Percentiles rank a stretch among this genome's conserved stretches.
phyloP scores from a whole-genome alignment of 2,329 filamentous ascomycete genomes.

The Blastomyces gilchristii region DNA sequence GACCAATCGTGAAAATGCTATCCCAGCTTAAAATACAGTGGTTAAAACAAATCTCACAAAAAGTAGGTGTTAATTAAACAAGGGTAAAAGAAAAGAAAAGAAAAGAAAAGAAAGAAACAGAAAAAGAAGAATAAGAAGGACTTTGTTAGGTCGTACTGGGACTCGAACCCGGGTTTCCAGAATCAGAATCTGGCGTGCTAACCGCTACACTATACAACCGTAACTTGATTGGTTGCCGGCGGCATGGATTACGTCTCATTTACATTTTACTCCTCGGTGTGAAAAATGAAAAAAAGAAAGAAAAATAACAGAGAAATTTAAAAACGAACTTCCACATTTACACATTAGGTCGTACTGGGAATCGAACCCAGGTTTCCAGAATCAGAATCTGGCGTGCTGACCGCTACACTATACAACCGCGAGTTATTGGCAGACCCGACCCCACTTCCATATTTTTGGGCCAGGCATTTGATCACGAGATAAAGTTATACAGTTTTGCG shows the following conservation, averaged over 20 bases:
- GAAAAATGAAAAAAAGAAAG: too few relatives aligned
- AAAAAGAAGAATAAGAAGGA: not conserved
- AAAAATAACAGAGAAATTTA: too few relatives aligned
- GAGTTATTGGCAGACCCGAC: not conserved
- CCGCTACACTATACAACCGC: slow-evolving; percentile 14
- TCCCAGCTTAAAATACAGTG: too few relatives aligned
- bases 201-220: slow-evolving; percentile 14
- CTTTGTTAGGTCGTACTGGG: slow-evolving; percentile 11
- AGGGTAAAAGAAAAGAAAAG: too few relatives aligned
- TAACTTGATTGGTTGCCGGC: not conserved
- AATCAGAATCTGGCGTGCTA: slow-evolving; percentile 14
- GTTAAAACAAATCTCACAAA: not conserved
- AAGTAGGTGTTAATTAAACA: not conserved
- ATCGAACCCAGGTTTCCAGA: slow-evolving; percentile 14
- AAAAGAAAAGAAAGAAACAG: not conserved
- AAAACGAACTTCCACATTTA: not conserved
- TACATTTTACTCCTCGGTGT: too few relatives aligned
- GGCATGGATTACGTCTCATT: not conserved
- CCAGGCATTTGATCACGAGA: too few relatives aligned
- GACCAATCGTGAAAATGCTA: too few relatives aligned
- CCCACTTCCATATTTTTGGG: too few relatives aligned
- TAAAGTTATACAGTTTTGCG: too few relatives aligned
- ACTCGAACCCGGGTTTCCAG: slow-evolving; percentile 13
- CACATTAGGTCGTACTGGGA: slow-evolving; percentile 13
- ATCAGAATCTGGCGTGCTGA: slow-evolving; percentile 14